These are phyloP conservation scores for Lachancea lanzarotensis DNA, from an alignment of 805 yeast genomes.

Conservation along the genomic window DNA sequence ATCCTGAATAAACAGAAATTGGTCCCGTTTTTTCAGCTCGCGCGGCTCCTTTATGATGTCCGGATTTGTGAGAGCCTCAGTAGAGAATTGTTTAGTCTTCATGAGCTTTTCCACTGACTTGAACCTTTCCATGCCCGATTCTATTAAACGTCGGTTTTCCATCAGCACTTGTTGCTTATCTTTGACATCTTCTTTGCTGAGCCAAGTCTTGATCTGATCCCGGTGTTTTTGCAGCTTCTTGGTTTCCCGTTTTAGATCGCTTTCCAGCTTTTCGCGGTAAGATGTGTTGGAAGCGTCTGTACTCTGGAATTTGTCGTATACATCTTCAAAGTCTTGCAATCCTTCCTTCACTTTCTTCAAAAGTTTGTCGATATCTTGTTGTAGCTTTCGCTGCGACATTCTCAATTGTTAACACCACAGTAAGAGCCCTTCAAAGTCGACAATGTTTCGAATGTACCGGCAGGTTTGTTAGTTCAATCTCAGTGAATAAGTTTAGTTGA, in stretches of 20 bases:
- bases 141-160: constrained; percentile 68
- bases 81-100: constrained; percentile 90
- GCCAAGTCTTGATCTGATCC: constrained; percentile 94
- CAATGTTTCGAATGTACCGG: background rate
- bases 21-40: constrained; percentile 71
- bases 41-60: constrained; percentile 61
- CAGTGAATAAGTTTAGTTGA: background rate
- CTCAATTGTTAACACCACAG: background rate
- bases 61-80: constrained; percentile 80
- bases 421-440: background rate
- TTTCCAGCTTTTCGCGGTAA: constrained; percentile 89
- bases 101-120: constrained; percentile 88
- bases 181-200: constrained; percentile 84
- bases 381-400: constrained; percentile 44
- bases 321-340: constrained; percentile 71
- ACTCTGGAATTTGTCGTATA: constrained; percentile 75
- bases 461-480: background rate
- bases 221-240: constrained; percentile 88
- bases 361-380: constrained; percentile 84
- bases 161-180: constrained; percentile 69
- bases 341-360: constrained; percentile 92
- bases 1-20: constrained; percentile 59
- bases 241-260: constrained; percentile 88
- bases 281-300: constrained; percentile 64
- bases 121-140: constrained; percentile 87